These are phyloP conservation scores for Pogostemon cablin DNA, from an alignment of 257 asterid genomes.

Conservation along the genomic window DNA sequence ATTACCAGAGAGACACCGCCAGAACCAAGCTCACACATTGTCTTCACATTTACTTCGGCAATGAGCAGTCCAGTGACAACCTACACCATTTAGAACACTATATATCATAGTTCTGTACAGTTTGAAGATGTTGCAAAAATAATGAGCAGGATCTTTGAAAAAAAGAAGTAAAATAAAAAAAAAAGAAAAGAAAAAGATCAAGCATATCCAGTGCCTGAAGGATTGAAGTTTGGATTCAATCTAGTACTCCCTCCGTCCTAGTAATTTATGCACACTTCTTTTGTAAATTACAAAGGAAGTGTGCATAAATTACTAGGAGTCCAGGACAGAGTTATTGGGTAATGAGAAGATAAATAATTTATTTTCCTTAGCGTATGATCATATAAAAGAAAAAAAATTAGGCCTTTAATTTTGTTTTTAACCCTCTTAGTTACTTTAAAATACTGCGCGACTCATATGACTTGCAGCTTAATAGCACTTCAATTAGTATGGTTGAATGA, in stretches of 20 bases:
- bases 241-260: background rate
- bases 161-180: background rate
- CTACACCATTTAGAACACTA: constrained; percentile 45
- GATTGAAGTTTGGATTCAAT: background rate
- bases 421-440: background rate
- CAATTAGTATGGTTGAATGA: constrained; percentile 3
- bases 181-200: background rate
- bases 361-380: constrained; percentile 7
- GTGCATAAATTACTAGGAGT: too few relatives aligned
- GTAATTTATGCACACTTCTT: too few relatives aligned
- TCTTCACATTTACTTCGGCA: constrained; percentile 97
- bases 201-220: constrained; percentile 10
- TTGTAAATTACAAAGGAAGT: too few relatives aligned
- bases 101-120: constrained; percentile 10
- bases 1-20: constrained; percentile 96
- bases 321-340: background rate
- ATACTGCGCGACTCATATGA: background rate
- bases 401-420: background rate
- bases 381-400: background rate
- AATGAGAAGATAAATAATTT: constrained; percentile 3
- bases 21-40: constrained; percentile 94
- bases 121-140: constrained; percentile 14
- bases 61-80: constrained; percentile 84
- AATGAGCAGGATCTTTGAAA: background rate
- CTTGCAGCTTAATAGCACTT: constrained; percentile 12